Base-by-base conservation (phyloP, 768 basidiomycete genomes). In the Psilocybe sp. region DNA sequence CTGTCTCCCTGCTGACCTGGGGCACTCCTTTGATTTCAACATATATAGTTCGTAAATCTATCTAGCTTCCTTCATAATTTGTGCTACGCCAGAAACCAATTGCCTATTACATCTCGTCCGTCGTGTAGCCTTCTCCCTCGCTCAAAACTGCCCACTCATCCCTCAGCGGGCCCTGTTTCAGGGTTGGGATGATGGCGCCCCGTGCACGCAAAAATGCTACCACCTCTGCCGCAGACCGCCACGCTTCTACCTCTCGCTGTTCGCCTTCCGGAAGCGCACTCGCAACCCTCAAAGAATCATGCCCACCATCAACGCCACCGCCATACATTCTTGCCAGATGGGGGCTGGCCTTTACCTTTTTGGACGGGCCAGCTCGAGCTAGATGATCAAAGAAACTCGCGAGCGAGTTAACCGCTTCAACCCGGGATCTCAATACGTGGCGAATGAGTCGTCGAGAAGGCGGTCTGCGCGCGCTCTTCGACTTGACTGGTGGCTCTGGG, bases 381-480 rank as follows among this genome's bases (percentile, higher is more conserved):
- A 95, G 69, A 47, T 86, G 77, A 33, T 81, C 77, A 50, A 96
- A 81, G 64, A 91, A 85, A 45, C 69, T 68, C 14, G 85, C 85
- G 14, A 98, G 79, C 5, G 84, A 82, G 52, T 84, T 82, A 33
- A 85, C 80, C 13, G 93, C 92, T 64, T 92, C 84, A 4, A 85
- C 79, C n/a, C 95, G 85, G 19, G 89, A 86, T 14, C 89, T 79
- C 45, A 98, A 74, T 49, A 97, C 89, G 68, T 97, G 92, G 15
- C 91, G 88, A 58, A 98, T 84, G 51, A 97, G 81, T 40, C 85
- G 81, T 40, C 91, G 84, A 8, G 91, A 86, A 9, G 92, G 86
- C 1, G 92, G 85, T 18, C 79, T 67, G 42, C 73, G 76, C 44
- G 59, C 63, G 3, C 67, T 59, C 20, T 65, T 66, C 32, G 61